Evolutionary conservation across 306 rosid genomes (phyloP).

Genomic region (Sindora glabra): DNA sequence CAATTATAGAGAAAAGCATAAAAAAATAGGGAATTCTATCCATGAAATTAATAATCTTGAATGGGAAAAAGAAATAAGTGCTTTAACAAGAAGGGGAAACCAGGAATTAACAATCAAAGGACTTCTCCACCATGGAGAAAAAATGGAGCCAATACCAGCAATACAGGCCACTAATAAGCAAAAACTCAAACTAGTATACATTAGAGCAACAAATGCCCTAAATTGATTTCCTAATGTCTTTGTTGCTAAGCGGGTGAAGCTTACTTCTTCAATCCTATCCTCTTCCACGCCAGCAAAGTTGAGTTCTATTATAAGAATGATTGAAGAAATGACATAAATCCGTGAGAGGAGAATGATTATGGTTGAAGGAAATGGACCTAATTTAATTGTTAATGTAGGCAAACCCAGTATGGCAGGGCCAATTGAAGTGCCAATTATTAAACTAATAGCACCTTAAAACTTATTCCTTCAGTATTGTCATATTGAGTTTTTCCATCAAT

Average conservation of each 20-base stretch:
- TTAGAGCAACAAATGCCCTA: conserved; percentile 42
- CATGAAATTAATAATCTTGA: conserved; percentile 31
- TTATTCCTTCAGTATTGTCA: conserved; percentile 9
- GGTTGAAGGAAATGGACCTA: conserved; percentile 52
- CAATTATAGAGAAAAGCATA: conserved; percentile 41
- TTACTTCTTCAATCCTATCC: conserved; percentile 43
- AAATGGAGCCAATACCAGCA: conserved; percentile 46
- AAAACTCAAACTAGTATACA: conserved; percentile 32
- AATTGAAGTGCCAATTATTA: conserved; percentile 42
- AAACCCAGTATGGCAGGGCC: conserved; percentile 54
- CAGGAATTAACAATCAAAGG: conserved; percentile 19
- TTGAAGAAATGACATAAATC: conserved; percentile 50
- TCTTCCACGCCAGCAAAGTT: conserved; percentile 47
- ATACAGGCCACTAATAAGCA: conserved; percentile 48
- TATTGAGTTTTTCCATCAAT: background rate
- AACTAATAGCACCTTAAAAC: conserved; percentile 51
- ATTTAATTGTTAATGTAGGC: conserved; percentile 35
- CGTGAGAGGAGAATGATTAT: conserved; percentile 37
- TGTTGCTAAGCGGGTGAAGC: conserved; percentile 44
- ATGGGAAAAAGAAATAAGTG: conserved; percentile 35
- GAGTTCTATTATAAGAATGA: conserved; percentile 47
- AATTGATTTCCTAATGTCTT: conserved; percentile 27
- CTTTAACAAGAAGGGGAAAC: conserved; percentile 32
- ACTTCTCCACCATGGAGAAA: conserved; percentile 19
- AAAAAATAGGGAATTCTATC: conserved; percentile 35